Conservation (phyloP, 768 basidiomycete species). For the Heimioporus sp. region DNA sequence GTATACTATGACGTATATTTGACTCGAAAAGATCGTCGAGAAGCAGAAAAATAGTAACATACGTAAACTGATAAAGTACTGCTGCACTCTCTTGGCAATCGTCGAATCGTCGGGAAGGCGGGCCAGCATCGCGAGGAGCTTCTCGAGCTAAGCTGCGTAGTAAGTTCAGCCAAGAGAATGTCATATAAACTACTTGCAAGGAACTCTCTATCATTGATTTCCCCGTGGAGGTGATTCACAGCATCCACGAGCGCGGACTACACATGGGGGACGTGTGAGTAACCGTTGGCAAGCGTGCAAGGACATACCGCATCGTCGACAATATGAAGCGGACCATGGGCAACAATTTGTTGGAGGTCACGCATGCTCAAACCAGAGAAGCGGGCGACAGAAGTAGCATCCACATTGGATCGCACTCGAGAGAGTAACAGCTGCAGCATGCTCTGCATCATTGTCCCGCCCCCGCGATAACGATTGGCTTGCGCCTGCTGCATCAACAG, state of each 20-base stretch:
- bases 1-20: slow-evolving; percentile 48
- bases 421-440: slow-evolving; percentile 15
- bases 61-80: slow-evolving; percentile 55
- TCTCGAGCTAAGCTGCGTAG: slow-evolving; percentile 53
- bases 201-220: slow-evolving; percentile 57
- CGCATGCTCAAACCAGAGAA: slow-evolving; percentile 15
- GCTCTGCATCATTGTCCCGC: slow-evolving; percentile 1
- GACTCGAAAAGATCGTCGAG: background rate
- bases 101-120: slow-evolving; percentile 36
- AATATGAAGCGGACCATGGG: slow-evolving; percentile 25
- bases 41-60: slow-evolving; percentile 28
- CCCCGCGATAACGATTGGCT: background rate
- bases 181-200: slow-evolving; percentile 40
- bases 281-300: background rate
- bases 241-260: slow-evolving; percentile 53
- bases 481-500: slow-evolving; percentile 6
- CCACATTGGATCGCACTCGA: slow-evolving; percentile 6
- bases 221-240: slow-evolving; percentile 39
- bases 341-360: slow-evolving; percentile 29
- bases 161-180: slow-evolving; percentile 4
- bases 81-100: slow-evolving; percentile 41
- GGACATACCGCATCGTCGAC: slow-evolving; percentile 27
- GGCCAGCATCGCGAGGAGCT: slow-evolving; percentile 58
- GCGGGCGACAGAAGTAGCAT: background rate
- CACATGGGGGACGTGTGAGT: background rate